Percentiles rank a stretch among this genome's conserved stretches.
Conservation (phyloP, 192 early-diverging fungal species). For the Entrophospora sp. region DNA sequence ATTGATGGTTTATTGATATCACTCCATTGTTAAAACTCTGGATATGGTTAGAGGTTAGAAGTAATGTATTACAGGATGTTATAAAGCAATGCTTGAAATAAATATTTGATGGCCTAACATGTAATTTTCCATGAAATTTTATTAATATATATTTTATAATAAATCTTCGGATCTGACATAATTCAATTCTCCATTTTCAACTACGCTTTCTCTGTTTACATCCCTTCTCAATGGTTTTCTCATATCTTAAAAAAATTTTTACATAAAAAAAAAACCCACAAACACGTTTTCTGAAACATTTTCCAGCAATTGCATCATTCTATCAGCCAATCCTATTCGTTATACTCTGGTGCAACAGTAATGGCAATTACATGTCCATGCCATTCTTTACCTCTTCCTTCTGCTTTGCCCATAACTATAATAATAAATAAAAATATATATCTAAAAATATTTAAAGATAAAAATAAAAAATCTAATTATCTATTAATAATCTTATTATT, state of each 20-base stretch:
- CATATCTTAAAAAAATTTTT: constrained; percentile 63
- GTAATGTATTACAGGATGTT: constrained; percentile 6
- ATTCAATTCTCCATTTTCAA: constrained; percentile 43
- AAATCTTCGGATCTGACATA: constrained; percentile 39
- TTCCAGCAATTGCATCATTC: constrained; percentile 86
- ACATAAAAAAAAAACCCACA: neutral
- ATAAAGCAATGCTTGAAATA: neutral
- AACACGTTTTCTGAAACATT: constrained; percentile 78
- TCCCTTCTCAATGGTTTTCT: constrained; percentile 85
- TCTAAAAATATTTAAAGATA: too few relatives aligned
- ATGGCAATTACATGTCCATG: constrained; percentile 97
- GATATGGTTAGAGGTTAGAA: constrained; percentile 48
- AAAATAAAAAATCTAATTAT: too few relatives aligned
- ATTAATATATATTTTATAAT: too few relatives aligned
- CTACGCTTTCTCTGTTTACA: constrained; percentile 49
- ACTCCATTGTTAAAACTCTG: constrained; percentile 52
- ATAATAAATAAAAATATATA: too few relatives aligned
- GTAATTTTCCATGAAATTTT: too few relatives aligned
- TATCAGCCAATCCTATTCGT: constrained; percentile 75
- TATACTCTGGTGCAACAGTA: constrained; percentile 96
- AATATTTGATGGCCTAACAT: constrained; percentile 18
- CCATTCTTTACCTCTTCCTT: constrained; percentile 79
- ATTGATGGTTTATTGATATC: too few relatives aligned
- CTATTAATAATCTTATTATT: too few relatives aligned
- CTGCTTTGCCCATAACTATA: constrained; percentile 88